Evolutionary conservation across 2,329 filamentous ascomycete species (phyloP), one percentile per base, ranked within the genome.

Genomic region (Fragosphaeria purpurea): DNA sequence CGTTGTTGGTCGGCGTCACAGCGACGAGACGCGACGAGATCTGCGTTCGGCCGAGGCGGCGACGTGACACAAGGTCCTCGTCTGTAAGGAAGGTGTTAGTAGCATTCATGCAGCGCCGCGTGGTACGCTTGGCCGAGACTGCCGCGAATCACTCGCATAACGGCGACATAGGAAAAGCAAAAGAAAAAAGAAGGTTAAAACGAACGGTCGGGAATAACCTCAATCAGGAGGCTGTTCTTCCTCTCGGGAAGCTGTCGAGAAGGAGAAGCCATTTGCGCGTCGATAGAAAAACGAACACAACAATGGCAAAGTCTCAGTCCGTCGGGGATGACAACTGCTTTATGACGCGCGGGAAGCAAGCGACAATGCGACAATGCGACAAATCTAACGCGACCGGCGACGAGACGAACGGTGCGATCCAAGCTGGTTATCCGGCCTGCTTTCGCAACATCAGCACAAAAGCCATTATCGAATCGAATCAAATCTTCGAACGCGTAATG

Each of bases 1-100:
- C 87, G 51, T 82, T 80, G 56, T 82, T 85, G 40, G 79, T 77
- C 8, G 80, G 79, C 53, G 80, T 80, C n/a, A 83, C 72, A 59
- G 85, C 82, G 37, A 83, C 82, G 61, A 88, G 82, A 71, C 89
- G 93, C 48, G 90, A 82, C 8, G 84, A 83, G 56, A 98, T 77
- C 68, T 94, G 86, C 31, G 93, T 98, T 70, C 95, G 90, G 44
- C 91, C 93, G 44, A 98, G 77, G 59, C 91, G 86, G 62, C 93
- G 86, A 63, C 89, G 84, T 66, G 83, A 74, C 56, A 96, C 80
- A 50, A 96, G 82, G 54, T 88, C 84, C 55, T 75, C 65, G 67
- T 85, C 85, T 89, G 61, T 48, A 50, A 12, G 22, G 22, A 22
- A 22, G 22, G 22, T 22, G 22, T 22, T 22, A 22, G 22, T 22